These are phyloP conservation scores for Calocybe indica DNA, from an alignment of 768 basidiomycete genomes.

Conservation along the genomic window DNA sequence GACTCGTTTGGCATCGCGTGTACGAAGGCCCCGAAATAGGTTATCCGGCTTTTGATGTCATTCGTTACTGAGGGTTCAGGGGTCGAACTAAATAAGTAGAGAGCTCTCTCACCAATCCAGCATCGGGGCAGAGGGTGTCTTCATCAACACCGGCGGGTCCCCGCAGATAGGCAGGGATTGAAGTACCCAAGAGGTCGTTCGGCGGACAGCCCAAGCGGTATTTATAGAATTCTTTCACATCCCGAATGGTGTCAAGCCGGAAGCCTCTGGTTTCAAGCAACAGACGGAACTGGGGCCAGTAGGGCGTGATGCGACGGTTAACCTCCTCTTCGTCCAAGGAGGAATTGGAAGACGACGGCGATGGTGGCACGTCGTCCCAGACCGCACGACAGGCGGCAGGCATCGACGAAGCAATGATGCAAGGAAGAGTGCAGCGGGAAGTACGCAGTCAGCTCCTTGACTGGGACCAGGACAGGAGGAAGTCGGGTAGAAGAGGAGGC, in stretches of 20 bases:
- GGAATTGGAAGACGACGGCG: slow-evolving; percentile 41
- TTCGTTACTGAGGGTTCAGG: background rate
- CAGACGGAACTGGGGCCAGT: slow-evolving; percentile 52
- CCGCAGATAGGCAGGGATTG: slow-evolving; percentile 26
- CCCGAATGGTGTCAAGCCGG: slow-evolving; percentile 61
- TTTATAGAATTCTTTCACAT: slow-evolving; percentile 56
- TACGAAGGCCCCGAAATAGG: slow-evolving; percentile 61
- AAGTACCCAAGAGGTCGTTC: slow-evolving; percentile 1
- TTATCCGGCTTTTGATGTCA: slow-evolving; percentile 51
- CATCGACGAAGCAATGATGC: slow-evolving; percentile 11
- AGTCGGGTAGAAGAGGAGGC: slow-evolving; percentile 2
- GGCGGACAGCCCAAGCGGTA: slow-evolving; percentile 10
- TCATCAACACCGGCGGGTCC: slow-evolving; percentile 36
- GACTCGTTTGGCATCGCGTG: slow-evolving; percentile 44
- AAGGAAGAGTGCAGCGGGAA: background rate
- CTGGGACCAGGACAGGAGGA: background rate
- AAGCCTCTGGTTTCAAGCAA: slow-evolving; percentile 47
- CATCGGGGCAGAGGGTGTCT: slow-evolving; percentile 61
- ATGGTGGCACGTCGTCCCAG: slow-evolving; percentile 22
- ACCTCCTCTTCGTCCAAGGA: slow-evolving; percentile 54
- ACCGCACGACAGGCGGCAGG: slow-evolving; percentile 17
- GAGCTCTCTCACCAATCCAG: slow-evolving; percentile 52
- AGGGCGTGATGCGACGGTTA: slow-evolving; percentile 53
- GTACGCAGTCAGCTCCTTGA: background rate
- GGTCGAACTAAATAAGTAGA: background rate